These are phyloP conservation scores for Mucor irregularis DNA, from an alignment of 371 early-diverging fungal species.

Conservation along the genomic window DNA sequence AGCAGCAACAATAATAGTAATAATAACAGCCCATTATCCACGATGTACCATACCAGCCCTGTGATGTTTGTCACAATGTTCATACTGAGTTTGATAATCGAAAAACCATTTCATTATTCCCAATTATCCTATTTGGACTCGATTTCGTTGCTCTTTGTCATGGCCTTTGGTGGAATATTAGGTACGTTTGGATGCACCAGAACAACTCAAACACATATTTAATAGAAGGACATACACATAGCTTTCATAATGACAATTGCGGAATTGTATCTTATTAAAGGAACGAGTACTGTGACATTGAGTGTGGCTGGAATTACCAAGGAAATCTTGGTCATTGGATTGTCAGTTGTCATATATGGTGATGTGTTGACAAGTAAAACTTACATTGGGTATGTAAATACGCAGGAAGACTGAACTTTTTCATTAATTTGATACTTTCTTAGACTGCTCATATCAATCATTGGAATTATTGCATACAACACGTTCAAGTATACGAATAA, in stretches of 20 bases:
- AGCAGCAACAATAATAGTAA: background rate
- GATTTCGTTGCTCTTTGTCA: slow-evolving; percentile 24
- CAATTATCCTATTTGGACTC: slow-evolving; percentile 20
- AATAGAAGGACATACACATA: background rate
- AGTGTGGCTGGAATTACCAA: slow-evolving; percentile 90
- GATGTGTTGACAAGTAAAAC: slow-evolving; percentile 55
- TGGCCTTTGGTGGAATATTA: slow-evolving; percentile 75
- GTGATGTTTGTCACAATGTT: slow-evolving; percentile 70
- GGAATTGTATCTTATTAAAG: slow-evolving; percentile 81
- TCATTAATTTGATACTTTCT: background rate
- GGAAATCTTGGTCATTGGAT: slow-evolving; percentile 56
- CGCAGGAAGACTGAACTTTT: background rate
- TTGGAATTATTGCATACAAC: slow-evolving; percentile 44
- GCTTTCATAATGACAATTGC: slow-evolving; percentile 87
- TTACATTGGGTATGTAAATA: slow-evolving; percentile 43
- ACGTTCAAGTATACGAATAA: slow-evolving; percentile 35
- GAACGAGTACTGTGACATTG: slow-evolving; percentile 83
- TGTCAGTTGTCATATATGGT: slow-evolving; percentile 61
- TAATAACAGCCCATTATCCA: slow-evolving; percentile 80
- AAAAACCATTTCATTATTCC: slow-evolving; percentile 55
- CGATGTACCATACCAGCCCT: slow-evolving; percentile 72
- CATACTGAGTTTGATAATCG: slow-evolving; percentile 54
- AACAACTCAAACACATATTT: background rate
- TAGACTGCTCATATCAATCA: slow-evolving; percentile 43
- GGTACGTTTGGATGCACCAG: slow-evolving; percentile 17